Conservation (phyloP, 805 yeast species). For the Wickerhamomyces queroliae region DNA sequence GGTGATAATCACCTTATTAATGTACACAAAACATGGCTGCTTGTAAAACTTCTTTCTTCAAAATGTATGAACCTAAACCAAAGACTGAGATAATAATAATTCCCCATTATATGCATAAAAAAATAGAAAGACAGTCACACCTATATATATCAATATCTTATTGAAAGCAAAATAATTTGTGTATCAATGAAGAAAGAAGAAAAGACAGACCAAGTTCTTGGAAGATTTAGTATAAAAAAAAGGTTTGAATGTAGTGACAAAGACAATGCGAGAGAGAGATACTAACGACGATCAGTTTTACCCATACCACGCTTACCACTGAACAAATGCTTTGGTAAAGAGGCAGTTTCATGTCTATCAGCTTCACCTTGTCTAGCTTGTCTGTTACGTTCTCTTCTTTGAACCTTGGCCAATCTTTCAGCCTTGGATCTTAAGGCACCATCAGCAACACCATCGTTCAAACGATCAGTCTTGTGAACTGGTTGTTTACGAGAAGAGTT, state of each 20-base stretch:
- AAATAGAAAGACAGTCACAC: too few relatives aligned
- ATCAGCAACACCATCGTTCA: conserved; percentile 81
- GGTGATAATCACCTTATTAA: too few relatives aligned
- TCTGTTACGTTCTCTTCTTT: conserved; percentile 92
- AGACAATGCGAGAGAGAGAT: background rate
- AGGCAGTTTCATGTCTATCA: conserved; percentile 83
- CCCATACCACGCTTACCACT: conserved; percentile 97
- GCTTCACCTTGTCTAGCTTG: conserved; percentile 92
- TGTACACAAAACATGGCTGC: too few relatives aligned
- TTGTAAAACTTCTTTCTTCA: too few relatives aligned
- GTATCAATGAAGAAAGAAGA: too few relatives aligned
- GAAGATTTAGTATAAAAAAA: too few relatives aligned
- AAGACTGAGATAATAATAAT: too few relatives aligned
- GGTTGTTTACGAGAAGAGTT: conserved; percentile 26
- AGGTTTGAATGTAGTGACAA: background rate
- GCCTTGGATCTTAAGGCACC: conserved; percentile 79
- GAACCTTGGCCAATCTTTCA: conserved; percentile 79
- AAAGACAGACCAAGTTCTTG: too few relatives aligned
- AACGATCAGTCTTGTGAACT: conserved; percentile 66
- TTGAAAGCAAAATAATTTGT: too few relatives aligned
- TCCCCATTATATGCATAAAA: too few relatives aligned
- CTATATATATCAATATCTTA: too few relatives aligned
- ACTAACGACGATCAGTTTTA: conserved; percentile 80
- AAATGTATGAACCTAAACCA: too few relatives aligned
- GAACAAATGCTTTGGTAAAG: conserved; percentile 90